A percentile compares a stretch with the other conserved stretches of the same genome.
Evolutionary conservation across 768 basidiomycete species (phyloP).

Genomic region (Panaeolus cyanescens): DNA sequence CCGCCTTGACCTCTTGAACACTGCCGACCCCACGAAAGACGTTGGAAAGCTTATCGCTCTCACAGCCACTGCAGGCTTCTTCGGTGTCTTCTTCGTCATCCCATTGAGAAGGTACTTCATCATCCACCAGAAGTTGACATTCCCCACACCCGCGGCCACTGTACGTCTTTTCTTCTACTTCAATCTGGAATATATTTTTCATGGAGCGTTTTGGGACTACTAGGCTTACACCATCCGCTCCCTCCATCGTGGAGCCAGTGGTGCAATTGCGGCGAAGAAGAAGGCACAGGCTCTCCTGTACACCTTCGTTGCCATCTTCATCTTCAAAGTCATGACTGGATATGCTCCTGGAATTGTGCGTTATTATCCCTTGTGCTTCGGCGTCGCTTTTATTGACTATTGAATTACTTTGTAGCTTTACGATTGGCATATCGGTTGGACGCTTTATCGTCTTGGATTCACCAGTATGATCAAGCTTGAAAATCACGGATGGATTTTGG

Average conservation of each 20-base stretch:
- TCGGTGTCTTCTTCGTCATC: conserved; percentile 68
- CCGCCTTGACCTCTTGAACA: conserved; percentile 46
- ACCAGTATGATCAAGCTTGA: conserved; percentile 59
- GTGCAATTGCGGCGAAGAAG: conserved; percentile 52
- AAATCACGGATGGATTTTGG: conserved; percentile 58
- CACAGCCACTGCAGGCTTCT: conserved; percentile 55
- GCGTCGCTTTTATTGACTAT: not conserved
- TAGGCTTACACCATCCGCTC: conserved; percentile 65
- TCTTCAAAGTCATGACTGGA: conserved; percentile 53
- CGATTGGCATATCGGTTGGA: conserved; percentile 70
- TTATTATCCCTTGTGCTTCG: conserved; percentile 1
- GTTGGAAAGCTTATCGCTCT: conserved; percentile 59
- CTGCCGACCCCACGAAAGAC: conserved; percentile 47
- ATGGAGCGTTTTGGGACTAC: not conserved
- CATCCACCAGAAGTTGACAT: conserved; percentile 60
- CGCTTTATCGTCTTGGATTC: conserved; percentile 57
- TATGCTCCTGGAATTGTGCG: conserved; percentile 60
- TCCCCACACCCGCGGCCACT: conserved; percentile 68
- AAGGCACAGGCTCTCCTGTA: conserved; percentile 54
- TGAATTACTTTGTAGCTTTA: conserved; percentile 38
- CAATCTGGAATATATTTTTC: not conserved
- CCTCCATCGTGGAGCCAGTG: conserved; percentile 51
- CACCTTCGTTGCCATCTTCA: conserved; percentile 48
- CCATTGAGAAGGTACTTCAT: conserved; percentile 65
- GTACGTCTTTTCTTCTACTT: conserved; percentile 23